Evolutionary conservation across 306 rosid genomes (phyloP), one percentile per base, ranked within the genome.

Genomic region (Malus orientalis): DNA sequence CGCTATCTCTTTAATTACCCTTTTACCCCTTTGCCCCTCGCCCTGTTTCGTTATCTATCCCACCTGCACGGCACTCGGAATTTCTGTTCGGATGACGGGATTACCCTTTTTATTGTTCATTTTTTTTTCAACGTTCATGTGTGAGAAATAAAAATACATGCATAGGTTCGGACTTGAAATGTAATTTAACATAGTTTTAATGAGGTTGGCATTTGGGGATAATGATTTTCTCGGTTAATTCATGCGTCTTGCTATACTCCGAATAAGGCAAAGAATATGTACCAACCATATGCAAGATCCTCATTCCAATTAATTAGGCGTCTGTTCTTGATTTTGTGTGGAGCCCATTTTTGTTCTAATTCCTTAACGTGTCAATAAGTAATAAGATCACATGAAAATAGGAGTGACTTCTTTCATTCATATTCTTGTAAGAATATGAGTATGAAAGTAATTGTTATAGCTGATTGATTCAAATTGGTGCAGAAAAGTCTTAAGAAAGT

Each of bases 21-120:
- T 6, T 82, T 2, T 87, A 2, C 54, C 91, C 90, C 69, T 42
- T 49, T 3, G 2, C 4, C 59, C 14, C 0, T 42, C 8, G 18
- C 29, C 8, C 5, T 23, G 51, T 53, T 27, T 22, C 54, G 6
- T 18, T 19, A 6, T 57, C 33, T 19, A 6, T 57, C 33, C n/a
- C 32, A 1, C 42, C 12, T 15, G 0, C 10, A 33, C 74, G 51
- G 57, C 53, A 25, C 18, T 42, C 64, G 5, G 22, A 18, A 11
- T 40, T 55, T 55, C 18, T 16, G 51, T 3, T 38, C 15, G 69
- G 72, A 57, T 84, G 67, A 60, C 89, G 2, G 47, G 6, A 20
- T 32, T 79, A 68, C 75, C 84, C 87, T 55, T 73, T 25, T 25
- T 64, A 15, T 49, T 49, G 20, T 29, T 33, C 27, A 1, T 1